Evolutionary conservation across 495 filamentous ascomycete species (phyloP), one percentile per base, ranked within the genome.

Genomic region (Daldinia loculata): DNA sequence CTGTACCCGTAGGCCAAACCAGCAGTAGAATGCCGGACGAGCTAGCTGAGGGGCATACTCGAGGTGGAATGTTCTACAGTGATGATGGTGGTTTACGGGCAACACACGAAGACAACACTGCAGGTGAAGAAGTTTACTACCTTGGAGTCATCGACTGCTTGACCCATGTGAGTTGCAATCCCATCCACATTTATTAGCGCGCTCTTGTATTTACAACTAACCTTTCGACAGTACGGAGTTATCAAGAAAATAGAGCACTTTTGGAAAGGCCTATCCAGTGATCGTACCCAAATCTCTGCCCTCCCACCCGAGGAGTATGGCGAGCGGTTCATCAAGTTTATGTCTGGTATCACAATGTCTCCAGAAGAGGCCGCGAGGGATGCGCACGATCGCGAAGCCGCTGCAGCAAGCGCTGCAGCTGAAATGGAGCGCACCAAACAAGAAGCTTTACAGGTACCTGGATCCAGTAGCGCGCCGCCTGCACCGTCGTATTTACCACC

Each of bases 81-180:
- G 87, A 89, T 59, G 95, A 98, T 78, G 95, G 95, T 59, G 95
- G 95, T 2, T 94, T 97, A 78, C 85, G 90, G 69, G 96, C 95
- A 6, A 98, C 95, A 7, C 94, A 97, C 75, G 94, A 98, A 78
- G 90, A 95, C 80, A 90, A 95, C 67, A 79, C 84, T 27, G 88
- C 91, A 7, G 94, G 89, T 1, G 93, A 97, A 61, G 93, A 97
- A 80, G 93, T 99, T 34, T 99, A 98, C 74, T 99, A 98, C 76
- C 86, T 99, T 6, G 95, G 95, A 11, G 95, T 99, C 68, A 98
- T 98, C 76, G 96, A 98, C 79, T 98, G 95, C 77, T 80, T 99
- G 75, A 99, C 95, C 41, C 93, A 97, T 80, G 93, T 95, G 83
- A 85, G 91, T 86, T 56, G 2, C 0, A 17, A 9, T 45, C 52